Percentiles rank a stretch among this genome's conserved stretches.
Conservation (phyloP, 2,329 filamentous ascomycete species). For the Hymenoscyphus salicellus region DNA sequence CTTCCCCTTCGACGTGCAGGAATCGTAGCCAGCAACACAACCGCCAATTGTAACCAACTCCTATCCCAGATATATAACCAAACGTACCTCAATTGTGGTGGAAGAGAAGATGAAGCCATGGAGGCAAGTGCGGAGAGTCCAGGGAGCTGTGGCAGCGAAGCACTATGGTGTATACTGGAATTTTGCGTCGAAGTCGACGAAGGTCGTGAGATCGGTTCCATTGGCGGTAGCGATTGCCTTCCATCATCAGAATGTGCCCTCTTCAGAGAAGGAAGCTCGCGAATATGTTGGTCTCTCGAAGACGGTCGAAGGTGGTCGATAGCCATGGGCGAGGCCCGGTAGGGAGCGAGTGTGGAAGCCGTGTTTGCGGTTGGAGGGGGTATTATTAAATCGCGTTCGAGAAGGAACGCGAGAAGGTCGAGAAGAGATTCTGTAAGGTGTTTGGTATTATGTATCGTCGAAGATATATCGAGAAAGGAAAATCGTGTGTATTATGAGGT, state of each 20-base stretch:
- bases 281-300: slow-evolving; percentile 45
- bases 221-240: slow-evolving; percentile 46
- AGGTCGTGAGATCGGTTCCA: slow-evolving; percentile 50
- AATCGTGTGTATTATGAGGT: slow-evolving; percentile 17
- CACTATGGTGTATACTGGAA: slow-evolving; percentile 42
- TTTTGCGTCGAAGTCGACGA: slow-evolving; percentile 51
- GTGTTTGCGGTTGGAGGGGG: slow-evolving; percentile 41
- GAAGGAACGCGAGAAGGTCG: slow-evolving; percentile 26
- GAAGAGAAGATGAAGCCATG: slow-evolving; percentile 48
- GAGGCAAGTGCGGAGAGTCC: slow-evolving; percentile 59
- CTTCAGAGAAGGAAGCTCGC: slow-evolving; percentile 46
- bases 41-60: not conserved
- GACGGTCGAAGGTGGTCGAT: slow-evolving; percentile 48
- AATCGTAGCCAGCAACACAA: not conserved
- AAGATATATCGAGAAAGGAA: slow-evolving; percentile 23
- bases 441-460: slow-evolving; percentile 20
- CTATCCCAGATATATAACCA: not conserved
- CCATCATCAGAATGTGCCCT: slow-evolving; percentile 47
- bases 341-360: slow-evolving; percentile 59
- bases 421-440: slow-evolving; percentile 17
- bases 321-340: slow-evolving; percentile 51
- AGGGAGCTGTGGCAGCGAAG: slow-evolving; percentile 45
- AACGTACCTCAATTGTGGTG: slow-evolving; percentile 49
- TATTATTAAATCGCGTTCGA: slow-evolving; percentile 28
- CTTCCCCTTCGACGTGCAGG: not conserved